These are phyloP conservation scores for Chlamydomonas incerta DNA, from an alignment of 139 green algal species.

Conservation along the genomic window DNA sequence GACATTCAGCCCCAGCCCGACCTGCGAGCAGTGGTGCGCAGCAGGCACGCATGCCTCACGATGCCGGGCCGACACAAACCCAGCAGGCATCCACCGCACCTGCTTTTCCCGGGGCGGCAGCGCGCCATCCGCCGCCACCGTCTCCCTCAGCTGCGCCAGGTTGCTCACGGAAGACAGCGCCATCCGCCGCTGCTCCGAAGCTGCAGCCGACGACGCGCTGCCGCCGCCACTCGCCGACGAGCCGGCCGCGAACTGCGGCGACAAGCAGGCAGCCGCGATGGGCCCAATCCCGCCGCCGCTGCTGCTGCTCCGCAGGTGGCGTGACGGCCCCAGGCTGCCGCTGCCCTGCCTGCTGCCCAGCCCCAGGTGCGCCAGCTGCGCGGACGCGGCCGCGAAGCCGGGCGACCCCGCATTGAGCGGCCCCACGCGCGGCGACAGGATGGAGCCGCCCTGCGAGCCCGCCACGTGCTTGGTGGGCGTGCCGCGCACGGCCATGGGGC, in stretches of 20 bases:
- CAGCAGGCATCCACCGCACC: slow-evolving; percentile 3
- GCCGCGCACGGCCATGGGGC: not conserved
- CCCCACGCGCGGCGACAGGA: not conserved
- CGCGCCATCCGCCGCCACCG: not conserved
- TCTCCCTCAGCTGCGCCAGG: slow-evolving; percentile 11
- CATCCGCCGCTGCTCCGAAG: not conserved
- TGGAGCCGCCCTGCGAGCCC: not conserved
- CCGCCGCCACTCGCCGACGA: not conserved
- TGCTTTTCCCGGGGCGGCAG: not conserved
- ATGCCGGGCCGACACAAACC: too few species aligned
- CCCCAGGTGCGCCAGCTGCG: too few species aligned
- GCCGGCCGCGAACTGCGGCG: not conserved
- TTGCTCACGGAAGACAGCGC: not conserved
- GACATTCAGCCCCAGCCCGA: too few species aligned
- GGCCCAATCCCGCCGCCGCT: too few species aligned
- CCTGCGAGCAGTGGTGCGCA: too few species aligned
- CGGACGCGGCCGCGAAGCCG: not conserved
- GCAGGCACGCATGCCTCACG: too few species aligned
- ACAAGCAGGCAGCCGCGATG: too few species aligned
- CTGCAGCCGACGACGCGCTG: not conserved
- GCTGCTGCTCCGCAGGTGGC: too few species aligned
- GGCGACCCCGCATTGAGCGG: not conserved
- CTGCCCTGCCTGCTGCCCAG: too few species aligned
- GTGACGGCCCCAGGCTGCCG: too few species aligned
- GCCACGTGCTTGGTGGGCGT: slow-evolving; percentile 14